Evolutionary conservation across 139 green algal genomes (phyloP), one percentile per base, ranked within the genome.

Genomic region (Pseudopediastrum boryanum): DNA sequence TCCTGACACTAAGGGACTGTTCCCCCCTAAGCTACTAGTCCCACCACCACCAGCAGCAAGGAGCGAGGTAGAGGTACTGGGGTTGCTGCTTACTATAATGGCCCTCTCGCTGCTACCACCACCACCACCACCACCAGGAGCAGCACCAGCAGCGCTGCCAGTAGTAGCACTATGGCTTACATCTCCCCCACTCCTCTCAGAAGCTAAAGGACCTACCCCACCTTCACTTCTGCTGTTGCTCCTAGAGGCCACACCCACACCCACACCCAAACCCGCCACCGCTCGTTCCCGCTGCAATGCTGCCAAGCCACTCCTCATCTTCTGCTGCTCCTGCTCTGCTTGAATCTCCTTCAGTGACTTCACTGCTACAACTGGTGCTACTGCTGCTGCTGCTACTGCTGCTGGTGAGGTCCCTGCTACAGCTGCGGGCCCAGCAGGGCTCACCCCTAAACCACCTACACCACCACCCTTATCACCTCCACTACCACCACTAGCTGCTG

Each of bases 321-420:
- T 23, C 42, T 71, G 59, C 42, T 52, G 74, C 74, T 80, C 61
- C 35, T 80, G 52, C 31, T 80, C 52, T 35, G 39, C 43, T 61
- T 80, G 74, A 23, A 80, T 80, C 25, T 80, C 59, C 35, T 33
- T 43, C 43, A 80, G 43, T 8, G 74, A 80, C 7, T 64, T 21
- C 6, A 19, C 50, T 19, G 50, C 50, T 59, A 21, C 50, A 19
- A 21, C 19, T 19, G 50, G 50, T 21, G 50, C n/a, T n/a, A n/a
- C n/a, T n/a, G n/a, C n/a, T n/a, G n/a, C n/a, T n/a, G n/a, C n/a
- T n/a, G n/a, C n/a, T n/a, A n/a, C n/a, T n/a, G n/a, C n/a, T n/a
- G n/a, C n/a, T n/a, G n/a, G n/a, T n/a, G n/a, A n/a, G n/a, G 50
- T 19, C 19, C n/a, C n/a, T 21, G 50, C 50, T 59, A 21, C 50